Conservation (phyloP, 305 asterid genomes). For the Fraxinus nigra region DNA sequence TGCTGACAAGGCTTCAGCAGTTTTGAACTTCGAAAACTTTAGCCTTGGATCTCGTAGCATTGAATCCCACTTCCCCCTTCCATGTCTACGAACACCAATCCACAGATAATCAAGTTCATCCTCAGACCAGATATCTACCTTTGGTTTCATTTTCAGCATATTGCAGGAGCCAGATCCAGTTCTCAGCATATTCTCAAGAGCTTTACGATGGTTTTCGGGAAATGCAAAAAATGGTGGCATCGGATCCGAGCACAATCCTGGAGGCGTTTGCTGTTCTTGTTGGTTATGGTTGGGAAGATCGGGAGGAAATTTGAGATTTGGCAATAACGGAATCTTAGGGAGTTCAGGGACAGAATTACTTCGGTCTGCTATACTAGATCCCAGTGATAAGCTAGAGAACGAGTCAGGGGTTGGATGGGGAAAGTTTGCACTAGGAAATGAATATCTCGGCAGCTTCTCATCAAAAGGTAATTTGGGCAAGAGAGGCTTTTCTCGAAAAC, state of each 20-base stretch:
- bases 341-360: slow-evolving; percentile 40
- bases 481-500: slow-evolving; percentile 62
- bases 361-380: slow-evolving; percentile 58
- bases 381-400: slow-evolving; percentile 70
- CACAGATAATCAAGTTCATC: slow-evolving; percentile 90
- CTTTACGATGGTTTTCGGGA: slow-evolving; percentile 86
- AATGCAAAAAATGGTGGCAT: slow-evolving; percentile 59
- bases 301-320: slow-evolving; percentile 61
- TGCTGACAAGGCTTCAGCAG: slow-evolving; percentile 57
- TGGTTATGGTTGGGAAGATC: slow-evolving; percentile 52
- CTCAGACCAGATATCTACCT: slow-evolving; percentile 71
- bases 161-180: slow-evolving; percentile 67
- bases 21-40: slow-evolving; percentile 70
- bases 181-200: slow-evolving; percentile 68
- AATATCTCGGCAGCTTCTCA: slow-evolving; percentile 64
- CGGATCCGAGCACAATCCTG: slow-evolving; percentile 53
- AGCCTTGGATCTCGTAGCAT: slow-evolving; percentile 80
- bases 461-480: slow-evolving; percentile 74
- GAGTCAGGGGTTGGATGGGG: slow-evolving; percentile 49
- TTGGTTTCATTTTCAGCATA: slow-evolving; percentile 46
- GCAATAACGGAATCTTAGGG: slow-evolving; percentile 62
- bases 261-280: slow-evolving; percentile 60
- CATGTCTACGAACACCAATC: slow-evolving; percentile 91
- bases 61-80: slow-evolving; percentile 80
- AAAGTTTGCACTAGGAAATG: slow-evolving; percentile 49